Base-by-base conservation (phyloP, 73 alveolate genomes). In the Stentor coeruleus region DNA sequence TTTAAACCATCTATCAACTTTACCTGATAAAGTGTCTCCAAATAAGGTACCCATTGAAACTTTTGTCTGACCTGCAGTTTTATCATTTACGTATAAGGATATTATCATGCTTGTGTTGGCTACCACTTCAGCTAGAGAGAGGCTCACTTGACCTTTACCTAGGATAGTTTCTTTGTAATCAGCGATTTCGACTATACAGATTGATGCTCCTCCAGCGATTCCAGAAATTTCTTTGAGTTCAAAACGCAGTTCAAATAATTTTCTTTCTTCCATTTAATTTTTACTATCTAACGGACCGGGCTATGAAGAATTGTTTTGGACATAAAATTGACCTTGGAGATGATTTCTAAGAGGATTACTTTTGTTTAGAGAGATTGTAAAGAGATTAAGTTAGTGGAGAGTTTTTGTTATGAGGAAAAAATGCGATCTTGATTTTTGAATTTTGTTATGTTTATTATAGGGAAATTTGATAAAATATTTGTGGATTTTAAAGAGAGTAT, bases 151-250 rank as follows among this genome's bases (percentile, higher is more conserved):
- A 15, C 79, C 79, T 33, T 66, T 66, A 11, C 79, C 36, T 26
- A 20, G 26, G n/a, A 66, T 66, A 11, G n/a, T 20, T 20, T 66
- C 79, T 66, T 66, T 66, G 2, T 20, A 1, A 2, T 66, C 79
- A 20, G 40, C 79, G n/a, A 66, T 33, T 66, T 66, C 79, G n/a
- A 66, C 14, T 26, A 11, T 66, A 66, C n/a, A 31, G n/a, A 2
- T 15, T 26, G 79, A 31, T 26, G n/a, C 33, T 33, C n/a, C 1
- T 28, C 15, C 15, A 20, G 1, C 49, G 26, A 2, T 15, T 33
- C 79, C 79, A 2, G 79, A 14, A 11, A 66, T 31, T 20, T 66
- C 79, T 33, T 66, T 66, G n/a, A 66, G 39, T 40, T 66, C 79
- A 11, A 66, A 66, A 37, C 39, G 36, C 15, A 66, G 37, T 31